phyloP scores from a whole-genome alignment of 768 basidiomycete species.

The Boletus rubropictus region DNA sequence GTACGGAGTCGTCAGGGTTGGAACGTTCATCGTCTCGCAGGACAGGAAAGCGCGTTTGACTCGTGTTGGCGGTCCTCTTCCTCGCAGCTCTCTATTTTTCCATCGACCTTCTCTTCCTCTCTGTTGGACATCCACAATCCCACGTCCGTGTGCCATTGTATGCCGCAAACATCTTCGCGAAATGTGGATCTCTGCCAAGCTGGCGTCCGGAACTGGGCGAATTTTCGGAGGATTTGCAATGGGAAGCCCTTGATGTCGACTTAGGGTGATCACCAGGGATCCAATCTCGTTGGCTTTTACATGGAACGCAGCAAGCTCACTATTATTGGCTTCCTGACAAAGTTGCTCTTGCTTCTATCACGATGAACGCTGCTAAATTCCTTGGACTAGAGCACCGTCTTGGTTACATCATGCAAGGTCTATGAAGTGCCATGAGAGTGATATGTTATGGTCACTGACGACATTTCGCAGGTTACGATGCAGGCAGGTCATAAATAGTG shows the following conservation, averaged over 20 bases:
- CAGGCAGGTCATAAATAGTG: conserved; percentile 29
- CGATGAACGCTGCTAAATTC: conserved; percentile 60
- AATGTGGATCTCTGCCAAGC: conserved; percentile 40
- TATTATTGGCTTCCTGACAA: conserved; percentile 72
- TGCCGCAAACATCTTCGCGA: conserved; percentile 32
- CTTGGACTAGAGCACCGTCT: conserved; percentile 79
- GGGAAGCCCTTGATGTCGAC: conserved; percentile 49
- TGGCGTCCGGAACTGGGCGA: conserved; percentile 42
- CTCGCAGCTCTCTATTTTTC: conserved; percentile 16
- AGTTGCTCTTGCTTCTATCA: conserved; percentile 70
- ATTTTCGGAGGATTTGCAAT: conserved; percentile 66
- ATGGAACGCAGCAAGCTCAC: conserved; percentile 81
- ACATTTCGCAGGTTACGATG: conserved; percentile 54
- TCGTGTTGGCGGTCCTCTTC: conserved; percentile 10
- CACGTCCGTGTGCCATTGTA: conserved; percentile 16
- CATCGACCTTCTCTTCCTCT: conserved; percentile 6
- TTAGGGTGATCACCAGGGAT: conserved; percentile 62
- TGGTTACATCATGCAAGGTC: conserved; percentile 65
- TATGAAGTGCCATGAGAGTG: background rate
- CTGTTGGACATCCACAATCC: background rate
- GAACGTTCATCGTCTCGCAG: conserved; percentile 1
- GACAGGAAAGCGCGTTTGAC: conserved; percentile 11
- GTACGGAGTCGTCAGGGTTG: background rate
- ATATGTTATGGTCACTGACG: conserved; percentile 2
- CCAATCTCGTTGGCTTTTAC: conserved; percentile 70